Conservation (phyloP, 2,329 filamentous ascomycete species). For the Aureobasidium sp. region DNA sequence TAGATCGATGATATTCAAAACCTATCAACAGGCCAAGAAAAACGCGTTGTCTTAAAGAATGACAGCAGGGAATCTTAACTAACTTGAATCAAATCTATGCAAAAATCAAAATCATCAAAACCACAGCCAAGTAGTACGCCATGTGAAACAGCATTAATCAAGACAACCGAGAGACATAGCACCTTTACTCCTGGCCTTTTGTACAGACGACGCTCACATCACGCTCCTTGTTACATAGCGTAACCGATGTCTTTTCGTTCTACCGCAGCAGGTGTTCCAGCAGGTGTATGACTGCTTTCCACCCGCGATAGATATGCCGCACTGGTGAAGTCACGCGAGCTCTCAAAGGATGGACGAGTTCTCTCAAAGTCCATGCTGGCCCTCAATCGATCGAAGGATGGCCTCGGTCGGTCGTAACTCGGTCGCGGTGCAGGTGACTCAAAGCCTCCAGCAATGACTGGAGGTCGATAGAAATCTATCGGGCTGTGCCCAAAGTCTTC, state of each 20-base stretch:
- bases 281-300: slow-evolving; percentile 44
- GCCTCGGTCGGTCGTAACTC: slow-evolving; percentile 55
- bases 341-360: slow-evolving; percentile 69
- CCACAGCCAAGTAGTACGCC: not conserved
- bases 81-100: slow-evolving; percentile 11
- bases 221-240: not conserved
- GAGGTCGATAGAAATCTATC: slow-evolving; percentile 21
- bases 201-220: not conserved
- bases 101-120: slow-evolving; percentile 11
- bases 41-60: slow-evolving; percentile 9
- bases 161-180: slow-evolving; percentile 1
- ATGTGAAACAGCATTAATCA: slow-evolving; percentile 11
- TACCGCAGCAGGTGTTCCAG: not conserved
- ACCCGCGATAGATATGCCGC: slow-evolving; percentile 77
- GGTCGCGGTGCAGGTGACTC: slow-evolving; percentile 8
- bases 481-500: slow-evolving; percentile 7
- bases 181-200: slow-evolving; percentile 3
- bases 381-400: slow-evolving; percentile 81
- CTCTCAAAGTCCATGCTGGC: slow-evolving; percentile 72
- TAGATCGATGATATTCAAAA: slow-evolving; percentile 9
- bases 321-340: slow-evolving; percentile 83
- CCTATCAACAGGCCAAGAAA: slow-evolving; percentile 4
- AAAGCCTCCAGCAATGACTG: not conserved
- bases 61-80: slow-evolving; percentile 13
- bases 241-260: slow-evolving; percentile 11